Conservation (phyloP, 257 asterid genomes). For the Pogostemon cablin region DNA sequence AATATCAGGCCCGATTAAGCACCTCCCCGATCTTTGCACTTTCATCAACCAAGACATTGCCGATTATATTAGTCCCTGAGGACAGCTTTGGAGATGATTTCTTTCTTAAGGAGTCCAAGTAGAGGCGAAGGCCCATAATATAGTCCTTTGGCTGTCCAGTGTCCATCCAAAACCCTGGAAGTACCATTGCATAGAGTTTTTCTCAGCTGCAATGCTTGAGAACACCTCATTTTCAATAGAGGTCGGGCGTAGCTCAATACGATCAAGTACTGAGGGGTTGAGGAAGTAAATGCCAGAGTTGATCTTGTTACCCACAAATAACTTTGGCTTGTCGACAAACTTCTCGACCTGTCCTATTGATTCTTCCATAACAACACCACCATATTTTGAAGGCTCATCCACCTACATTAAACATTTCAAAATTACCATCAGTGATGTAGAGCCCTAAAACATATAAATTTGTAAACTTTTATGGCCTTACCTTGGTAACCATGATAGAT, state of each 20-base stretch:
- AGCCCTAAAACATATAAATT: not conserved
- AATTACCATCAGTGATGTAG: not conserved
- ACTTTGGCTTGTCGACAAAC: slow-evolving; percentile 88
- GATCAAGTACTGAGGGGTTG: slow-evolving; percentile 79
- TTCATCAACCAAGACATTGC: slow-evolving; percentile 76
- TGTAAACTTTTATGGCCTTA: slow-evolving; percentile 21
- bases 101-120: slow-evolving; percentile 71
- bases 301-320: slow-evolving; percentile 88
- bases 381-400: slow-evolving; percentile 86
- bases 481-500: slow-evolving; percentile 88
- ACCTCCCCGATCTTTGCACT: slow-evolving; percentile 75
- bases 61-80: slow-evolving; percentile 61
- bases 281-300: slow-evolving; percentile 88
- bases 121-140: slow-evolving; percentile 76
- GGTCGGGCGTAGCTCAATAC: slow-evolving; percentile 74
- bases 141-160: slow-evolving; percentile 88
- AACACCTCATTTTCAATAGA: slow-evolving; percentile 90
- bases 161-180: slow-evolving; percentile 97
- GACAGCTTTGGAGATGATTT: slow-evolving; percentile 62
- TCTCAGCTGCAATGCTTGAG: slow-evolving; percentile 72
- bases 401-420: slow-evolving; percentile 49
- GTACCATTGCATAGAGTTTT: slow-evolving; percentile 75
- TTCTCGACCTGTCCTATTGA: slow-evolving; percentile 73
- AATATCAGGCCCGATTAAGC: slow-evolving; percentile 89
- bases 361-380: slow-evolving; percentile 81